These are phyloP conservation scores for Calonectria ilicicola DNA, from an alignment of 2,329 filamentous ascomycete genomes.

Conservation along the genomic window DNA sequence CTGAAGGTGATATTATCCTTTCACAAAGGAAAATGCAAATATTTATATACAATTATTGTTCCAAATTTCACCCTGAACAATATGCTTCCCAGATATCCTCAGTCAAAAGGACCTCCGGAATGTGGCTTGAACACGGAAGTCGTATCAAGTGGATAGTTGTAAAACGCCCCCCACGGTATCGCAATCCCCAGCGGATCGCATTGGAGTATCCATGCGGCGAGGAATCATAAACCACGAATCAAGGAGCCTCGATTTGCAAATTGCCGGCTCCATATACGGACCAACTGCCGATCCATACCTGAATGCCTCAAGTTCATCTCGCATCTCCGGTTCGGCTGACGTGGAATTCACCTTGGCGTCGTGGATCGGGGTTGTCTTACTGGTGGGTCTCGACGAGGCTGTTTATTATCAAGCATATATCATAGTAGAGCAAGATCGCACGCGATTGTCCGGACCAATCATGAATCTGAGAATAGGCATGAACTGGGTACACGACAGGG, in stretches of 20 bases:
- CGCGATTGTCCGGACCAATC: neutral
- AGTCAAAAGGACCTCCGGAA: neutral
- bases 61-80: neutral
- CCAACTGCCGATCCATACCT: neutral
- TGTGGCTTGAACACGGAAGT: neutral
- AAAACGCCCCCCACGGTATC: neutral
- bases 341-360: neutral
- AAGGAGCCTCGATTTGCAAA: neutral
- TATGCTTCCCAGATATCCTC: neutral
- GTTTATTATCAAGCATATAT: constrained; percentile 5
- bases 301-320: neutral
- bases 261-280: neutral
- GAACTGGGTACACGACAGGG: neutral
- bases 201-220: neutral
- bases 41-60: neutral
- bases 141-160: neutral
- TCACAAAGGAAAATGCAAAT: neutral
- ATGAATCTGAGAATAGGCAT: neutral
- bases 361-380: neutral
- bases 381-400: neutral
- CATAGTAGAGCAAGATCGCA: neutral
- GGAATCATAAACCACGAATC: neutral
- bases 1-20: neutral
- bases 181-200: neutral
- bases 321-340: neutral